phyloP scores from a whole-genome alignment of 23 red algal genomes.

The Gracilariopsis chorda region DNA sequence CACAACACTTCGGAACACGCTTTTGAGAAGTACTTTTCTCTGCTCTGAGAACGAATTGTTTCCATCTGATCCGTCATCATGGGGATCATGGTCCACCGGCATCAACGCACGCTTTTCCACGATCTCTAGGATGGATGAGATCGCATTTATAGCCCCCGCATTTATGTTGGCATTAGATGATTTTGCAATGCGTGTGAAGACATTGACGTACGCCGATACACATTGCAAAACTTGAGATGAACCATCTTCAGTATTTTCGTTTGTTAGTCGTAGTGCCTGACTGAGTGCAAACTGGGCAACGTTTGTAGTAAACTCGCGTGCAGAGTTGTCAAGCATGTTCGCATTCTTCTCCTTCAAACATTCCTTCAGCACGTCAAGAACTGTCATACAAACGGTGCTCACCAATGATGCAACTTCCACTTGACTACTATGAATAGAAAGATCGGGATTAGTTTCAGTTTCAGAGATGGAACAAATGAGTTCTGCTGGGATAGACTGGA shows the following conservation, averaged over 20 bases:
- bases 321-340: background rate
- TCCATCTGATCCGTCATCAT: conserved; percentile 26
- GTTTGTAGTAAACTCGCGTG: background rate
- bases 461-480: background rate
- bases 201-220: conserved; percentile 56
- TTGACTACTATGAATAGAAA: conserved; percentile 48
- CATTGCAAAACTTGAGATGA: conserved; percentile 44
- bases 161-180: background rate
- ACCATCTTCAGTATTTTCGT: conserved; percentile 44
- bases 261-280: conserved; percentile 8
- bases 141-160: background rate
- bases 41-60: conserved; percentile 29
- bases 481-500: conserved; percentile 27
- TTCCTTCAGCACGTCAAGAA: conserved; percentile 63
- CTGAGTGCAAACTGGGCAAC: background rate
- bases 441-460: conserved; percentile 22
- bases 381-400: conserved; percentile 60
- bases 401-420: conserved; percentile 78
- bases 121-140: conserved; percentile 22
- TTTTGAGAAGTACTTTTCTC: conserved; percentile 32
- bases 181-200: conserved; percentile 28
- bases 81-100: conserved; percentile 25
- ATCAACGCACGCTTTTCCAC: conserved; percentile 44
- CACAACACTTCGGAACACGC: conserved; percentile 45
- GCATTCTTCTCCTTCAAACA: conserved; percentile 37